These are phyloP conservation scores for Penicillium steckii DNA, from an alignment of 495 filamentous ascomycete species.

Conservation along the genomic window DNA sequence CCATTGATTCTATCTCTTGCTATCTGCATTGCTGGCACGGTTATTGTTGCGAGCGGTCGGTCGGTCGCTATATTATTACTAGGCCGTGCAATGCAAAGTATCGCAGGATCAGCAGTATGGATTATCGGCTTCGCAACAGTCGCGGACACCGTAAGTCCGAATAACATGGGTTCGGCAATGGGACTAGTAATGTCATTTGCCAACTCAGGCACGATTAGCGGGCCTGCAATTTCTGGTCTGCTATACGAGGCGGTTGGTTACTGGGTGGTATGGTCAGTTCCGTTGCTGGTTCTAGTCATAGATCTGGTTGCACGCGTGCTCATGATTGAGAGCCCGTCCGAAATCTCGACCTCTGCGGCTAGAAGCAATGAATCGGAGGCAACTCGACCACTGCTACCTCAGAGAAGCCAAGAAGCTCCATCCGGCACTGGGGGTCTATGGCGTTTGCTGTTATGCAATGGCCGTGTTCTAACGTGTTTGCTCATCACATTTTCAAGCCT, in stretches of 20 bases:
- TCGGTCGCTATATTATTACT: too few relatives aligned
- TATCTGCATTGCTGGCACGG: too few relatives aligned
- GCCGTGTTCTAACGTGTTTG: constrained; percentile 7
- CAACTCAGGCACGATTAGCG: constrained; percentile 11
- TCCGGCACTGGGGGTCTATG: constrained; percentile 8
- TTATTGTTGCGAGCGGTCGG: too few relatives aligned
- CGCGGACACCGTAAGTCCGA: constrained; percentile 14
- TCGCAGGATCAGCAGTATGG: constrained; percentile 20
- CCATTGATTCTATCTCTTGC: too few relatives aligned
- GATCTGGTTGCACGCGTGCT: constrained; percentile 24
- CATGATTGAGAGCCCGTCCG: too few relatives aligned
- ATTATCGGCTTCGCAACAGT: constrained; percentile 23
- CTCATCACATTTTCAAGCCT: neutral
- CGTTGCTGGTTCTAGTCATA: constrained; percentile 15
- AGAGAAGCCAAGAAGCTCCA: neutral
- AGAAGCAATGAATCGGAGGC: neutral
- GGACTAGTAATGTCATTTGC: constrained; percentile 18
- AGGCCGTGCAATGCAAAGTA: constrained; percentile 23
- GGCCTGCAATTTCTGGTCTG: constrained; percentile 24
- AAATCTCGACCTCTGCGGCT: neutral
- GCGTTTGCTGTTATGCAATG: constrained; percentile 14
- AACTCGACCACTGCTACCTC: neutral
- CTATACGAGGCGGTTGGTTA: constrained; percentile 26
- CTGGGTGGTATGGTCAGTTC: constrained; percentile 27
- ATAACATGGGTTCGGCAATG: constrained; percentile 24